Conservation (phyloP, 2,329 filamentous ascomycete species). For the Penicillium palitans region DNA sequence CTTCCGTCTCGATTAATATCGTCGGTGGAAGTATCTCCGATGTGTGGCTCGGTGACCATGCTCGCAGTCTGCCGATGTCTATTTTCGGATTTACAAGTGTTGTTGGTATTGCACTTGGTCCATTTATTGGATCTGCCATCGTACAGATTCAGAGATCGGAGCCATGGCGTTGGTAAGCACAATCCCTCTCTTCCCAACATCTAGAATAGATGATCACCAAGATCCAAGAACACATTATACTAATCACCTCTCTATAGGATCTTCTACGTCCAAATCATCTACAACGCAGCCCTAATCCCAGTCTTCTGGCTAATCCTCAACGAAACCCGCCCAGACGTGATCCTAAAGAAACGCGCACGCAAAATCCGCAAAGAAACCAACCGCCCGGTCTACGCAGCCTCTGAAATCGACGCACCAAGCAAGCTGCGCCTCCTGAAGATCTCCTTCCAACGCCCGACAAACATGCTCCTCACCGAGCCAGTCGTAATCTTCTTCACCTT, state of each 20-base stretch:
- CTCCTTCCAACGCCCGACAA: slow-evolving; percentile 42
- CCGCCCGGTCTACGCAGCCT: slow-evolving; percentile 28
- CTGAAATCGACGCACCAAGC: slow-evolving; percentile 23
- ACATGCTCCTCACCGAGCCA: slow-evolving; percentile 45
- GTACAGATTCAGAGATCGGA: slow-evolving; percentile 36
- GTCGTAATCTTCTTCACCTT: slow-evolving; percentile 47
- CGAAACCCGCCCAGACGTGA: slow-evolving; percentile 46
- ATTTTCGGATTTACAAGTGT: slow-evolving; percentile 48
- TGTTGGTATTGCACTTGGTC: slow-evolving; percentile 47
- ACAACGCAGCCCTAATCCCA: slow-evolving; percentile 45
- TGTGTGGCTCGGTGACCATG: slow-evolving; percentile 40
- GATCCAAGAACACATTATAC: neutral
- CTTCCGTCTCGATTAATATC: slow-evolving; percentile 46
- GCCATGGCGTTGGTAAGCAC: slow-evolving; percentile 45
- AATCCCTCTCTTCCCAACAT: neutral
- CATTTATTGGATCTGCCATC: slow-evolving; percentile 46
- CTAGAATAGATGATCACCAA: neutral
- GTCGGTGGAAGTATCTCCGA: slow-evolving; percentile 39
- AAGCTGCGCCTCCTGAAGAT: slow-evolving; percentile 33
- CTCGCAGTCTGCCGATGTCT: slow-evolving; percentile 45
- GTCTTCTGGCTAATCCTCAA: slow-evolving; percentile 44
- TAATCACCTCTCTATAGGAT: slow-evolving; percentile 35
- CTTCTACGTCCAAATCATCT: slow-evolving; percentile 48
- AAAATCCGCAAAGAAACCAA: slow-evolving; percentile 43
- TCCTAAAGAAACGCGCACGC: slow-evolving; percentile 41